Conservation (phyloP, 169 alveolate genomes). For the Plasmodium reichenowi region DNA sequence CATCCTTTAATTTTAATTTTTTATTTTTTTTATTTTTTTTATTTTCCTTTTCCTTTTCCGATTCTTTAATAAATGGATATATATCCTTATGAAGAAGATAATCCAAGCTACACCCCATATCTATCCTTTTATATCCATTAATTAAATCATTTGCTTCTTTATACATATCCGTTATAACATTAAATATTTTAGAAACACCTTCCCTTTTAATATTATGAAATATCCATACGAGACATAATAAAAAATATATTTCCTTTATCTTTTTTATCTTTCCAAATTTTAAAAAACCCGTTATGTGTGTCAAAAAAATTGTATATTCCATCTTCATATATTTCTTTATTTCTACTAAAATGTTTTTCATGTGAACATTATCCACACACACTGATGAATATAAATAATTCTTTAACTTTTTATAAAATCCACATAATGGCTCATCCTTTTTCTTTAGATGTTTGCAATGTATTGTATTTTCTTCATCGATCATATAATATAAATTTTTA, state of each 20-base stretch:
- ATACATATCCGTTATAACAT: constrained; percentile 30
- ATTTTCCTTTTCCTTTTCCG: constrained; percentile 4
- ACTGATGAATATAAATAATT: constrained; percentile 6
- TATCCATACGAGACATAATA: constrained; percentile 24
- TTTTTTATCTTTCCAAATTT: constrained; percentile 18
- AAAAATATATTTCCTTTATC: constrained; percentile 39
- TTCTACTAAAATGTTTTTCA: constrained; percentile 13
- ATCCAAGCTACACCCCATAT: not conserved
- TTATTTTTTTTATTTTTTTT: constrained; percentile 2
- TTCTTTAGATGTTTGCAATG: too few relatives aligned
- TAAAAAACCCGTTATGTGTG: constrained; percentile 5
- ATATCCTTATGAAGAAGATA: constrained; percentile 18
- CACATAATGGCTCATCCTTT: too few relatives aligned
- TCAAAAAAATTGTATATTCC: constrained; percentile 28
- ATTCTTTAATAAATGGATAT: constrained; percentile 26
- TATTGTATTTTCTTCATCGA: too few relatives aligned
- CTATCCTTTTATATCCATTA: constrained; percentile 21
- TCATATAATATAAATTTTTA: constrained; percentile 20
- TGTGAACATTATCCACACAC: not conserved
- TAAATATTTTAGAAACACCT: constrained; percentile 51
- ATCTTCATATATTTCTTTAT: constrained; percentile 37
- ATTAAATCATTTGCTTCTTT: constrained; percentile 13
- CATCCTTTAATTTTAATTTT: not conserved
- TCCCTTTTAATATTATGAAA: constrained; percentile 41
- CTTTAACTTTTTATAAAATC: constrained; percentile 1